Conservation (phyloP, 768 basidiomycete genomes). For the Kockovaella imperatae region DNA sequence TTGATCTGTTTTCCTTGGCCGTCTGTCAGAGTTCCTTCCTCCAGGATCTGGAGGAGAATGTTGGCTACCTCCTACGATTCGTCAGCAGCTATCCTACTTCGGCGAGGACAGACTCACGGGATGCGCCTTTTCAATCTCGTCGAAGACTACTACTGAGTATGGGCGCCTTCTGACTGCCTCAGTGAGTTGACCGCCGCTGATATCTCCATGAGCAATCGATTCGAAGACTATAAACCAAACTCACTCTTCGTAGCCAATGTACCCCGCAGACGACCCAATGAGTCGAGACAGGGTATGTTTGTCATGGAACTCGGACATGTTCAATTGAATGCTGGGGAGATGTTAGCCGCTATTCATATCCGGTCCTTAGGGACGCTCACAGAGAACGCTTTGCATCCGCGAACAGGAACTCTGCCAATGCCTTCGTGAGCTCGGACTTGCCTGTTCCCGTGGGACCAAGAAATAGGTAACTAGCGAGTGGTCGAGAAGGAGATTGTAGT, state of each 20-base stretch:
- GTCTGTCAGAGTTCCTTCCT: constrained; percentile 82
- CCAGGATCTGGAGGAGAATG: constrained; percentile 82
- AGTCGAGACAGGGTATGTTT: constrained; percentile 83
- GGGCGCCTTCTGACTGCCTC: constrained; percentile 89
- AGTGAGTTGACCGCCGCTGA: constrained; percentile 64
- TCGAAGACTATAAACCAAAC: neutral
- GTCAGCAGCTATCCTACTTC: neutral
- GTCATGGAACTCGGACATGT: constrained; percentile 96
- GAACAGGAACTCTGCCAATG: constrained; percentile 79
- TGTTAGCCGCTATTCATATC: constrained; percentile 2
- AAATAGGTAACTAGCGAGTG: constrained; percentile 88
- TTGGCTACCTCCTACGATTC: constrained; percentile 68
- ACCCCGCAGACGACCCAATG: constrained; percentile 88
- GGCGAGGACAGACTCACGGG: constrained; percentile 48
- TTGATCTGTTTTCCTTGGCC: constrained; percentile 87
- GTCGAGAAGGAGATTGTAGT: constrained; percentile 75
- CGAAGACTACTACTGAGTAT: constrained; percentile 65
- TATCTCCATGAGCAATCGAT: neutral
- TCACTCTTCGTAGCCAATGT: constrained; percentile 73
- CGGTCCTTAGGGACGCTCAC: constrained; percentile 49
- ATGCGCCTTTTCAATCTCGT: constrained; percentile 86
- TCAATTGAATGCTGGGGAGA: constrained; percentile 65
- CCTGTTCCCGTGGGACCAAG: constrained; percentile 43
- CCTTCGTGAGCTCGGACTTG: constrained; percentile 84
- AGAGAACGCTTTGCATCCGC: constrained; percentile 78